These are phyloP conservation scores for Austroboletus festivus DNA, from an alignment of 768 basidiomycete species.

Conservation along the genomic window DNA sequence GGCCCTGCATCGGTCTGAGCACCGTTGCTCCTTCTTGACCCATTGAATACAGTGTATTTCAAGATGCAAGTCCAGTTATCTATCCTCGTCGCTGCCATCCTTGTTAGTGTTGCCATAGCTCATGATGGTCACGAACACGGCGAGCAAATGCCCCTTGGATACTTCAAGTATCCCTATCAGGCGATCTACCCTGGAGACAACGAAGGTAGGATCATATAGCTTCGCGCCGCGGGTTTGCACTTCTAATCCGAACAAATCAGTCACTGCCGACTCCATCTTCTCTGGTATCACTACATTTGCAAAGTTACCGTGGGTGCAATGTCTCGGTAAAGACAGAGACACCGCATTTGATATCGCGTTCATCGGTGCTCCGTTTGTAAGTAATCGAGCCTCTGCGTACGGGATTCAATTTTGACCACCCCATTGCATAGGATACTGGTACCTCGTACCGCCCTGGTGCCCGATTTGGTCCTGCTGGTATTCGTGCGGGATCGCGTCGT, in stretches of 20 bases:
- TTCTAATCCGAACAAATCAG: conserved; percentile 30
- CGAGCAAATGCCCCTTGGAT: conserved; percentile 63
- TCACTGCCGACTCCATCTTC: conserved; percentile 76
- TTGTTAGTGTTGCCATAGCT: conserved; percentile 29
- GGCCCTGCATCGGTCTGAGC: too few species aligned
- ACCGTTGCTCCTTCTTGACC: background rate
- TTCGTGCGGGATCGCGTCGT: conserved; percentile 75
- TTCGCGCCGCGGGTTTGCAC: background rate
- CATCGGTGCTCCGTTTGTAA: conserved; percentile 74
- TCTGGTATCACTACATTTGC: conserved; percentile 85
- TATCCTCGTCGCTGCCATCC: conserved; percentile 25
- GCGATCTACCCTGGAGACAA: conserved; percentile 52
- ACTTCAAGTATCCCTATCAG: conserved; percentile 64
- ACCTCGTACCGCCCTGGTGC: conserved; percentile 82
- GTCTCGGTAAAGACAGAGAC: conserved; percentile 61
- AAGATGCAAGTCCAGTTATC: conserved; percentile 24
- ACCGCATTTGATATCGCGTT: conserved; percentile 76
- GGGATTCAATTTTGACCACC: background rate
- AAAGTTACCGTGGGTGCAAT: conserved; percentile 80
- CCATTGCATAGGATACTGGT: conserved; percentile 51
- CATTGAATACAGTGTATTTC: background rate
- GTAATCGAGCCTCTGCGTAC: conserved; percentile 14
- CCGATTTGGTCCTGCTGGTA: conserved; percentile 81
- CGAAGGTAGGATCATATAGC: conserved; percentile 42
- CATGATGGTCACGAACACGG: conserved; percentile 42